phyloP scores from a whole-genome alignment of 1,284 basidiomycete genomes.

The Malassezia cuniculi region DNA sequence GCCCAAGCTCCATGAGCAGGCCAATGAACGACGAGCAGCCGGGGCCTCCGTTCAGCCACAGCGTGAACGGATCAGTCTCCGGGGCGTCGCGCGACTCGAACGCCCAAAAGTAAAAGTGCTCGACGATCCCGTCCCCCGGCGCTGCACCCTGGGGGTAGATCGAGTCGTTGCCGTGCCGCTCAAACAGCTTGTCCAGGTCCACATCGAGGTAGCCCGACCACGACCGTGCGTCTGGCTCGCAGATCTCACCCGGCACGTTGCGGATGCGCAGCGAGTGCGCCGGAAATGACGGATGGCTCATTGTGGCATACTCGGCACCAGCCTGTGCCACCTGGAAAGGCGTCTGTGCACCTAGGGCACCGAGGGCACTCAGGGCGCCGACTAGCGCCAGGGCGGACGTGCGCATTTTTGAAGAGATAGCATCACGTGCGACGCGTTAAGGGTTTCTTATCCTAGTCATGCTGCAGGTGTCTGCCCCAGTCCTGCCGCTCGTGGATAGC shows the following conservation, averaged over 20 bases:
- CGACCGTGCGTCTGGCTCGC: conserved; percentile 35
- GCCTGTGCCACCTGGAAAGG: neutral
- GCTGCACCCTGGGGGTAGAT: neutral
- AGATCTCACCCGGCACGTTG: conserved; percentile 23
- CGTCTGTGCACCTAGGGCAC: too few relatives aligned
- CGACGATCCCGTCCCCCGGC: conserved; percentile 21
- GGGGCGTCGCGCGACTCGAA: conserved; percentile 38
- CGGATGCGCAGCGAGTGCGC: conserved; percentile 38
- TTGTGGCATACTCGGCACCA: neutral
- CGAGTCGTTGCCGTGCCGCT: conserved; percentile 3
- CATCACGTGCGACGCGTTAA: too few relatives aligned
- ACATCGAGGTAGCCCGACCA: conserved; percentile 44
- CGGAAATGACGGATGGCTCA: conserved; percentile 31
- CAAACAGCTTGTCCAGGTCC: conserved; percentile 30
- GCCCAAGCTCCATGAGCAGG: conserved; percentile 40
- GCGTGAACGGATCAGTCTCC: conserved; percentile 30
- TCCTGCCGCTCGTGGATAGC: conserved; percentile 24
- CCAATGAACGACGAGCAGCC: conserved; percentile 40
- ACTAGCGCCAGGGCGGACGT: too few relatives aligned
- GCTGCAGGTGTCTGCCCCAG: conserved; percentile 29
- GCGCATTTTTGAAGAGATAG: too few relatives aligned
- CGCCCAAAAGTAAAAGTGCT: conserved; percentile 45
- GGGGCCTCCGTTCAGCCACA: conserved; percentile 43
- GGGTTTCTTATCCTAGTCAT: too few relatives aligned
- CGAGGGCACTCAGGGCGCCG: too few relatives aligned